phyloP scores from a whole-genome alignment of 768 basidiomycete genomes.

The Phaeotremella skinneri region DNA sequence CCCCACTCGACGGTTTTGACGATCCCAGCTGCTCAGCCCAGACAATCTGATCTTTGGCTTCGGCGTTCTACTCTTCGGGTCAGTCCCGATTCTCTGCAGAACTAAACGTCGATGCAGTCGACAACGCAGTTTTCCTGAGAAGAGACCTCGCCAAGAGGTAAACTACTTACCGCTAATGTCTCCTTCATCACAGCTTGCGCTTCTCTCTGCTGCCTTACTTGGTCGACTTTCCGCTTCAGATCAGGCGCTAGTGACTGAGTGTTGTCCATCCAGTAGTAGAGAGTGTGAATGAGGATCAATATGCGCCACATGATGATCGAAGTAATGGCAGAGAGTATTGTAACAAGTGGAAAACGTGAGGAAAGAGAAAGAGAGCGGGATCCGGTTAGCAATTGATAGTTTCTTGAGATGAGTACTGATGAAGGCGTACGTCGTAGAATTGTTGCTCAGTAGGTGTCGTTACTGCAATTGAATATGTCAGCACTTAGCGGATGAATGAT shows the following conservation, averaged over 20 bases:
- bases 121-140: background rate
- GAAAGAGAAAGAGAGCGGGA: too few species aligned
- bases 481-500: background rate
- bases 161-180: conserved; percentile 30
- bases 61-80: conserved; percentile 21
- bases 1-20: conserved; percentile 10
- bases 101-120: background rate
- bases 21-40: conserved; percentile 36
- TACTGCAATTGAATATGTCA: conserved; percentile 18
- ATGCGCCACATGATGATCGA: background rate
- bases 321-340: background rate
- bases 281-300: background rate
- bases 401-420: background rate
- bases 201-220: conserved; percentile 38
- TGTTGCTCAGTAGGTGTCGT: conserved; percentile 47
- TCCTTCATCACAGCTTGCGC: conserved; percentile 29
- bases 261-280: background rate
- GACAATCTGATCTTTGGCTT: conserved; percentile 32
- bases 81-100: too few species aligned
- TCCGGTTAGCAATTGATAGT: background rate
- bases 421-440: conserved; percentile 45
- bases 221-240: conserved; percentile 47
- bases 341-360: background rate
- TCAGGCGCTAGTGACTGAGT: conserved; percentile 49
- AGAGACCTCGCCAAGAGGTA: background rate